Evolutionary conservation across 75 land plant species (phyloP), one percentile per base, ranked within the genome.

Genomic region (Azolla pinnata): DNA sequence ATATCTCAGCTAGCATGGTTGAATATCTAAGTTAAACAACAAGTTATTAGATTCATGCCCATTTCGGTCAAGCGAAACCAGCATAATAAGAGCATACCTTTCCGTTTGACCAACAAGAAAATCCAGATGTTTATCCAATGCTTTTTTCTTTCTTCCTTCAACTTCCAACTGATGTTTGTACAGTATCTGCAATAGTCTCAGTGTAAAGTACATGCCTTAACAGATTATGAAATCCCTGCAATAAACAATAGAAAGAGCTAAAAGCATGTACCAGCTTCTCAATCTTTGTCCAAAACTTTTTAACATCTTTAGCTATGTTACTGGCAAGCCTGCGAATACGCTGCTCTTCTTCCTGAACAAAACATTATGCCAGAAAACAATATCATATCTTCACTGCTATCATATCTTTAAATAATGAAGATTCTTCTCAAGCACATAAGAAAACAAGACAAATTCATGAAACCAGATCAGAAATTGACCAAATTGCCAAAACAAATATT

Each of bases 71-170:
- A 29, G 1, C 19, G 19, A 9, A 2, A 30, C n/a, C 42, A 38
- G 63, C 31, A 31, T 17, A 33, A 38, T 29, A 56, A 62, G 24
- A 2, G 5, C 35, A 24, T 59, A 93, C 98, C 98, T 85, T 70
- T 95, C 99, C n/a, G 99, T 95, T 62, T 95, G 99, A 5, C 99
- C 99, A 32, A 95, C 56, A 73, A 95, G 87, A 68, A 81, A 90
- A 75, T 95, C 88, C 54, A 95, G 83, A 56, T 95, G 99, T 62
- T 90, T 95, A 73, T 95, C 99, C 45, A 86, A 83, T 32, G 88
- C 88, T 57, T 83, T 90, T 63, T 95, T 95, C 73, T 84, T 86
- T 60, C 68, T 86, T 33, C 82, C 91, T 57, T 95, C 99, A 49
- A 84, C 62, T 70, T 83, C 83, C 60, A 82, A 52, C 50, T 86